phyloP scores from a whole-genome alignment of 2,329 filamentous ascomycete genomes.

The Aspergillus persii region DNA sequence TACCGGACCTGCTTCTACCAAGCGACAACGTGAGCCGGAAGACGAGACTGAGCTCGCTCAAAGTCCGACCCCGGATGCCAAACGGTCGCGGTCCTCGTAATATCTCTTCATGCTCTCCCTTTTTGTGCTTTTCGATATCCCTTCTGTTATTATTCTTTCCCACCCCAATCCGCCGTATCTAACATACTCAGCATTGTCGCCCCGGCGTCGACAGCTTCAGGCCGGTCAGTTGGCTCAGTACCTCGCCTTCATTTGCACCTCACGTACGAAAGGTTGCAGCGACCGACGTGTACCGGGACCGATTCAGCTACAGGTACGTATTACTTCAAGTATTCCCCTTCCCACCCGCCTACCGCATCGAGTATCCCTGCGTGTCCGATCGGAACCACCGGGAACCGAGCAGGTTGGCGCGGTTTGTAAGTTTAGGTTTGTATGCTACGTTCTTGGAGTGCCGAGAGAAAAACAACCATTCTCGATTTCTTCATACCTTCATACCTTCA shows the following conservation, averaged over 20 bases:
- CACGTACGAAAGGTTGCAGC: not conserved
- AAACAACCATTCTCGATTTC: not conserved
- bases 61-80: constrained; percentile 42
- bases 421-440: constrained; percentile 21
- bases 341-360: not conserved
- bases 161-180: not conserved
- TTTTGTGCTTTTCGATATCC: constrained; percentile 5
- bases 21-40: constrained; percentile 37
- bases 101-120: constrained; percentile 3
- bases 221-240: not conserved
- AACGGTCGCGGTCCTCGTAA: constrained; percentile 52
- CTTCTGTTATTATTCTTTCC: not conserved
- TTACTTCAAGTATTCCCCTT: constrained; percentile 1
- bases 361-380: constrained; percentile 8
- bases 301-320: constrained; percentile 17
- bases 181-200: not conserved
- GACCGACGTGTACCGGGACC: not conserved
- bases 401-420: constrained; percentile 8
- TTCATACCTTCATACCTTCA: not conserved
- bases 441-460: constrained; percentile 1
- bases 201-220: not conserved
- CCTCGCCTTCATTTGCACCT: not conserved
- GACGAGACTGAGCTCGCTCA: constrained; percentile 32
- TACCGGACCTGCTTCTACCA: constrained; percentile 25
- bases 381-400: not conserved